Evolutionary conservation across 1,284 basidiomycete genomes (phyloP), one percentile per base, ranked within the genome.

Genomic region (Cryptococcus wingfieldii): DNA sequence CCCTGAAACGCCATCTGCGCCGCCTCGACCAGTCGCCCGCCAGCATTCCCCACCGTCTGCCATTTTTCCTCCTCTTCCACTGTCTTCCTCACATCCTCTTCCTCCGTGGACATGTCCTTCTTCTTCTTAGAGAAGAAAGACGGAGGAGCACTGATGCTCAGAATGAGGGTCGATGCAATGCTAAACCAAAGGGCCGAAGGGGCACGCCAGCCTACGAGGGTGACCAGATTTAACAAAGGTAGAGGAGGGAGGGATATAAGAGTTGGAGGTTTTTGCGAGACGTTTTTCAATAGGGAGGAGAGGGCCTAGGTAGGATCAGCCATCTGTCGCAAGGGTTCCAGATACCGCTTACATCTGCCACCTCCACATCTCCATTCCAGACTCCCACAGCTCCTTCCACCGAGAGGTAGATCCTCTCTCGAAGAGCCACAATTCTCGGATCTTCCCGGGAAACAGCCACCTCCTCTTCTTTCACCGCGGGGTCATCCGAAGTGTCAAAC

Each of bases 161-260:
- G 82, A 51, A 88, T 81, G 19, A 94, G 80, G 64, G 89, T 88
- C 8, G 84, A 83, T 4, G 88, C 86, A 0, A 94, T 79, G 12
- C 84, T 83, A 10, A 94, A 80, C 91, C 91, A 95, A 1, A 89
- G 82, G 0, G 86, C 87, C 0, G 86, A 90, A 8, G 89, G 79
- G 57, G 86, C 84, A 34, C 84, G 80, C 63, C 86, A 84, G 3
- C 85, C 81, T 0, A 90, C 90, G 14, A 83, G 71, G 59, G 88
- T 90, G 19, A 93, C 85, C 19, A 92, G 79, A 60, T 85, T 83
- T 14, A 95, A 79, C 2, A 95, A 77, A 0, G 90, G 89, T 2
- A 83, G 84, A 1, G 90, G 82, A 1, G 87, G 84, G 0, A 94
- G 79, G 0, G 90, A 88, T 9, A 94, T 79, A 12, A 94, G 73